Base-by-base conservation (phyloP, 2,329 filamentous ascomycete species). In the Xylaria sp. region DNA sequence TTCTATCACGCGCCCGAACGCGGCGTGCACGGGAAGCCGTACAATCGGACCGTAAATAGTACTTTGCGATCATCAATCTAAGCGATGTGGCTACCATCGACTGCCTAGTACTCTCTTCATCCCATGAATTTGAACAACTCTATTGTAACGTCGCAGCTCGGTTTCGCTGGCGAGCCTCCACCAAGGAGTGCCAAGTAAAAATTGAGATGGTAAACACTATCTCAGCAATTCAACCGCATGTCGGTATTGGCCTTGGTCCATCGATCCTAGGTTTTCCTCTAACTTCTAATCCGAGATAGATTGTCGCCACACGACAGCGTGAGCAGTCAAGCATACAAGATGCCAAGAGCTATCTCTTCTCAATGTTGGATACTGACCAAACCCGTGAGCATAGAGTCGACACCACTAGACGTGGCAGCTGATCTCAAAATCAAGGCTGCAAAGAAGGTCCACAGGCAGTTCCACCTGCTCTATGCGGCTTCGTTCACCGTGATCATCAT, bases 61-160 rank as follows among this genome's bases (percentile, higher is more conserved):
- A 27, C 20, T 13, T 47, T 42, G 47, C 31, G 11, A 55, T 33
- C 31, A 47, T 27, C 33, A 9, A 17, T n/a, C 20, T 25, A 17
- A 20, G 42, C 47, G 15, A 25, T 47, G n/a, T 5, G 29, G 44
- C 29, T 13, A 15, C 31, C 27, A 56, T 38, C 29, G 27, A 38
- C 4, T 15, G 20, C 38, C 11, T 20, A 62, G 20, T 29, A 22
- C 5, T 50, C 53, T 59, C 31, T 31, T 53, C 45, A 22, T 27
- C 27, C 31, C n/a, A 7, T n/a, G 3, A 10, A 22, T 33, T 22
- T 39, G 1, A 17, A 15, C 29, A 33, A 31, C 29, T n/a, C 29
- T 58, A 15, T 42, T 63, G 64, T 55, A 63, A 66, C 59, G 53
- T 63, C 54, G 33, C 63, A 51, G 36, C 25, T n/a, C 42, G 50